phyloP scores from a whole-genome alignment of 805 yeast genomes.

The Saturnispora quitensis region DNA sequence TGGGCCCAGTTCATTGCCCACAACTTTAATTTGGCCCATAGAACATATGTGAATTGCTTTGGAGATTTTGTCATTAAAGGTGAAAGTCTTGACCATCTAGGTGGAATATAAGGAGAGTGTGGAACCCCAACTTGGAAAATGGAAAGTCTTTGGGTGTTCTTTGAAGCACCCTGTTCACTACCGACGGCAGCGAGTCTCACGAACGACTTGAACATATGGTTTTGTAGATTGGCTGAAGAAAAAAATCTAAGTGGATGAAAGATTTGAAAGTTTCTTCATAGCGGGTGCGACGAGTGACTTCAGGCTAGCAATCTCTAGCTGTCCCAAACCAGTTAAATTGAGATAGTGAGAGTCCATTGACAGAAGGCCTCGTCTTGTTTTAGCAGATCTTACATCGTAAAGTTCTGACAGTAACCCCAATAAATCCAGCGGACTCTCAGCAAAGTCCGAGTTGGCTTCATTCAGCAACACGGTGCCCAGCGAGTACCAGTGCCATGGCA shows the following conservation, averaged over 20 bases:
- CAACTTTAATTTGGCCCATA: constrained; percentile 55
- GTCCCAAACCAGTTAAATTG: constrained; percentile 71
- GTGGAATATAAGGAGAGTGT: constrained; percentile 39
- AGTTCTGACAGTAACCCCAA: constrained; percentile 71
- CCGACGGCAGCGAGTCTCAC: constrained; percentile 1
- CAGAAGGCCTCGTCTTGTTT: constrained; percentile 69
- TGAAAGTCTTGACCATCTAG: constrained; percentile 39
- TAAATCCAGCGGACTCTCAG: constrained; percentile 62
- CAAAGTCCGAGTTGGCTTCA: constrained; percentile 67
- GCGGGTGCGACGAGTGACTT: constrained; percentile 73
- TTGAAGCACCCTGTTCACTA: constrained; percentile 9
- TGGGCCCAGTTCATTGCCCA: constrained; percentile 59
- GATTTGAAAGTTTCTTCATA: constrained; percentile 57
- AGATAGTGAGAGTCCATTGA: constrained; percentile 76
- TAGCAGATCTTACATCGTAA: constrained; percentile 71
- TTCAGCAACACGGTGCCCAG: constrained; percentile 59
- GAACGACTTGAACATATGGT: constrained; percentile 6
- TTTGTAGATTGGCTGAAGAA: neutral
- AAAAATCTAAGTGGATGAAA: constrained; percentile 4
- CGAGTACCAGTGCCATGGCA: constrained; percentile 91
- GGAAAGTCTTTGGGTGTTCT: constrained; percentile 22
- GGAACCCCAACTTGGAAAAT: constrained; percentile 30
- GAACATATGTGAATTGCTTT: constrained; percentile 21
- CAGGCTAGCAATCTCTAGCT: constrained; percentile 80
- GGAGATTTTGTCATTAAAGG: constrained; percentile 12